Conservation (phyloP, 495 filamentous ascomycete species). For the Penicillium ucsense region DNA sequence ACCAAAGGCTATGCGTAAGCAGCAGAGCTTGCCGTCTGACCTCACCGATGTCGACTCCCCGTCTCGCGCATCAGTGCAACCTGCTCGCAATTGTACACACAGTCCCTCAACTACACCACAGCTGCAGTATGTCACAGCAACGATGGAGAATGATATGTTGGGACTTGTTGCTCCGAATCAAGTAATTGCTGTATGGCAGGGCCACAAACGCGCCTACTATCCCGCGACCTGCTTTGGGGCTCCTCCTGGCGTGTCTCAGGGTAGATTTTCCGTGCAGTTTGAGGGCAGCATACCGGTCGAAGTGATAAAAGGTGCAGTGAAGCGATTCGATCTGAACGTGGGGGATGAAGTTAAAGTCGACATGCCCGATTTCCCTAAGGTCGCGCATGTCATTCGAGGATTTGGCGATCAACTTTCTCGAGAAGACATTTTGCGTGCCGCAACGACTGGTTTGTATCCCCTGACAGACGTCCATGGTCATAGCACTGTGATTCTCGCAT, state of each 20-base stretch:
- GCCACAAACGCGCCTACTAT: constrained; percentile 38
- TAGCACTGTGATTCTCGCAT: constrained; percentile 29
- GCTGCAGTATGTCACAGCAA: neutral
- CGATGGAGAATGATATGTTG: neutral
- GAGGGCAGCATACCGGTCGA: constrained; percentile 36
- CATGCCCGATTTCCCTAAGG: constrained; percentile 33
- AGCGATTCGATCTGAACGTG: constrained; percentile 36
- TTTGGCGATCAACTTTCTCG: constrained; percentile 30
- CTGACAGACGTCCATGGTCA: constrained; percentile 40
- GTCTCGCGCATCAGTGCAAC: constrained; percentile 5
- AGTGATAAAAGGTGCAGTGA: constrained; percentile 32
- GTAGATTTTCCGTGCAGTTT: constrained; percentile 37
- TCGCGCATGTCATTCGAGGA: constrained; percentile 37
- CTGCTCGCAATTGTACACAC: constrained; percentile 2
- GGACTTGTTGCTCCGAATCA: constrained; percentile 31
- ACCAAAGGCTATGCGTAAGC: constrained; percentile 5
- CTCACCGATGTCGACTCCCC: constrained; percentile 8
- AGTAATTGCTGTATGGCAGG: constrained; percentile 43
- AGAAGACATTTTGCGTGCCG: constrained; percentile 22
- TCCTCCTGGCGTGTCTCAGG: constrained; percentile 26
- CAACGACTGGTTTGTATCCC: constrained; percentile 19
- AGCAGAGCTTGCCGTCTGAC: constrained; percentile 6
- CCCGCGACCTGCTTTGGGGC: constrained; percentile 41
- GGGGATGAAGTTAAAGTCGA: constrained; percentile 46
- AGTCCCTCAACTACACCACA: constrained; percentile 10